These are phyloP conservation scores for Cinnamomum chago DNA, from an alignment of 164 flowering plant species.

Conservation along the genomic window DNA sequence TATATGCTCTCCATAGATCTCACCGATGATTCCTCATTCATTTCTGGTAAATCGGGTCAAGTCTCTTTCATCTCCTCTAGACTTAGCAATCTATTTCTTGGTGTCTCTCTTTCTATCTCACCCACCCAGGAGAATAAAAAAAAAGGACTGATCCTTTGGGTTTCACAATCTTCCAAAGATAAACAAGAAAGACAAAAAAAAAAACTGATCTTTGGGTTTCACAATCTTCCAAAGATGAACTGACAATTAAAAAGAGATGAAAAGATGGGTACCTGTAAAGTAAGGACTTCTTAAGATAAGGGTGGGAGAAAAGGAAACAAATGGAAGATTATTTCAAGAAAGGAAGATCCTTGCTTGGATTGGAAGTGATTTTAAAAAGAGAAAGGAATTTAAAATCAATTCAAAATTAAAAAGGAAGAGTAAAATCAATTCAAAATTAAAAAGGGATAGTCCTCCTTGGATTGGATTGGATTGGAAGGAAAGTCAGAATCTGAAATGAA, in stretches of 20 bases:
- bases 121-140: background rate
- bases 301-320: background rate
- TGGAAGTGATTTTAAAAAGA: background rate
- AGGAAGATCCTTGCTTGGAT: background rate
- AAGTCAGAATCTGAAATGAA: too few species aligned
- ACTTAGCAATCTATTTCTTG: background rate
- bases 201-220: too few species aligned
- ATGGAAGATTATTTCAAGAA: too few species aligned
- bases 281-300: background rate
- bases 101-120: background rate
- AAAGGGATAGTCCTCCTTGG: too few species aligned
- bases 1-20: conserved; percentile 9
- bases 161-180: background rate
- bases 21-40: conserved; percentile 3
- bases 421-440: too few species aligned
- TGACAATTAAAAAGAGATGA: background rate
- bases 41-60: background rate
- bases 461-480: too few species aligned
- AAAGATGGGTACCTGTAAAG: background rate
- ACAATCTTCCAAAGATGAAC: background rate
- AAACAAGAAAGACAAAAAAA: too few species aligned
- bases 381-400: background rate
- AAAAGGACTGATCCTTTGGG: too few species aligned
- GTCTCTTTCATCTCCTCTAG: background rate
- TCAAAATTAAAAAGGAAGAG: too few species aligned